Evolutionary conservation across 495 filamentous ascomycete species (phyloP).

Genomic region (Penicillium bialowiezense): DNA sequence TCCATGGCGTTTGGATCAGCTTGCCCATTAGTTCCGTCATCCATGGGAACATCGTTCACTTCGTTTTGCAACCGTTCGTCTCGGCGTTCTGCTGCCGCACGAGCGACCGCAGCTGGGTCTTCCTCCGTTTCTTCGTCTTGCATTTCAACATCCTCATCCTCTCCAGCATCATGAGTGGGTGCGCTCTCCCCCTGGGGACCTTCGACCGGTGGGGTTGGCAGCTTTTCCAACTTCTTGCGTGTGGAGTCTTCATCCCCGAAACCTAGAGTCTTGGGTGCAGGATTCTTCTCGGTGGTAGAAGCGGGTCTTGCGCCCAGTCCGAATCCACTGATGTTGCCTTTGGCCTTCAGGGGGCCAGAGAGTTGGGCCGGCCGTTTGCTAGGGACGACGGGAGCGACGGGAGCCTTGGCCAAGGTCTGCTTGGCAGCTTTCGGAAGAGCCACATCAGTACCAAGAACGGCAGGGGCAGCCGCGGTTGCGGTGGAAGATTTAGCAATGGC

Average conservation of each 20-base stretch:
- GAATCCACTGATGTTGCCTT: conserved; percentile 77
- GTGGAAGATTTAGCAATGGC: conserved; percentile 65
- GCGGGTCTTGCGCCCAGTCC: conserved; percentile 67
- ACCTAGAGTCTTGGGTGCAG: conserved; percentile 70
- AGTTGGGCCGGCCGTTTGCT: conserved; percentile 48
- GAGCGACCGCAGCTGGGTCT: conserved; percentile 78
- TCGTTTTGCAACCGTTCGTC: conserved; percentile 65
- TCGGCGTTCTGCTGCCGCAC: conserved; percentile 72
- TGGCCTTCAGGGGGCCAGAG: conserved; percentile 49
- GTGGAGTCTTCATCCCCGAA: conserved; percentile 86
- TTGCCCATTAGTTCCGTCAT: conserved; percentile 44
- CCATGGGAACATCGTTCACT: conserved; percentile 38
- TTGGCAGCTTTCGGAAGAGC: too few relatives aligned
- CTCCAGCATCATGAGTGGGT: conserved; percentile 53
- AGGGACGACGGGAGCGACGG: conserved; percentile 33
- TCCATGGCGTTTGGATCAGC: conserved; percentile 28
- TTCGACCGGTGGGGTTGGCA: conserved; percentile 70
- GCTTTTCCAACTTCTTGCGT: conserved; percentile 81
- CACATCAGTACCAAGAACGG: conserved; percentile 60
- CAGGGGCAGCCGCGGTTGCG: conserved; percentile 21
- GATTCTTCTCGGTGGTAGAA: conserved; percentile 61
- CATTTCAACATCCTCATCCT: conserved; percentile 75
- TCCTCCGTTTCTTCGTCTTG: conserved; percentile 79
- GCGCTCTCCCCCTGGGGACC: conserved; percentile 58
- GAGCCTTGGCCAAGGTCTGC: conserved; percentile 48